These are phyloP conservation scores for Aethionema arabicum DNA, from an alignment of 345 rosid genomes.

Conservation along the genomic window DNA sequence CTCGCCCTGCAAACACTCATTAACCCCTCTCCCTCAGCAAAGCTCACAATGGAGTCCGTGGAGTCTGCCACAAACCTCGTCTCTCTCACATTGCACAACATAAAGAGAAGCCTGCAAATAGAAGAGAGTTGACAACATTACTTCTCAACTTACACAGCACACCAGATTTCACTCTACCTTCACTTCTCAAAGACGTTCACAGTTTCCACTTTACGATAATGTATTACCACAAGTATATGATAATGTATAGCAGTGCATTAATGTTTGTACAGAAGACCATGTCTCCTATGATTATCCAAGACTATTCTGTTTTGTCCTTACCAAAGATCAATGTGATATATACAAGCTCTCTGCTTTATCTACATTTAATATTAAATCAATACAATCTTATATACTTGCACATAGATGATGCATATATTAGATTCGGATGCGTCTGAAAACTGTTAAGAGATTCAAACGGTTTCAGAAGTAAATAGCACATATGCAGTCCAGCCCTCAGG, in stretches of 20 bases:
- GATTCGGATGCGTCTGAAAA: too few relatives aligned
- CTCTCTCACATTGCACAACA: constrained; percentile 73
- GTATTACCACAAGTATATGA: constrained; percentile 18
- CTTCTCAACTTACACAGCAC: not conserved
- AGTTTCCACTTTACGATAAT: not conserved
- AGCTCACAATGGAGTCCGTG: constrained; percentile 69
- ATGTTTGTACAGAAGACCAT: constrained; percentile 25
- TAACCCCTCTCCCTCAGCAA: constrained; percentile 67
- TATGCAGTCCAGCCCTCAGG: too few relatives aligned
- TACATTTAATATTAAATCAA: too few relatives aligned
- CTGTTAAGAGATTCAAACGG: too few relatives aligned
- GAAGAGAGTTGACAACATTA: constrained; percentile 59
- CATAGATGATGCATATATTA: too few relatives aligned
- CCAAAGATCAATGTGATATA: too few relatives aligned
- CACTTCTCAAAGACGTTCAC: not conserved
- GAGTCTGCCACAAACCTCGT: constrained; percentile 73
- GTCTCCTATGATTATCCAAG: constrained; percentile 14
- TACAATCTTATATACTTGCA: too few relatives aligned
- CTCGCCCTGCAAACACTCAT: constrained; percentile 74
- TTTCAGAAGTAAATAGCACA: too few relatives aligned
- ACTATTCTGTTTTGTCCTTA: not conserved
- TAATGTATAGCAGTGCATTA: constrained; percentile 32
- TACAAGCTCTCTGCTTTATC: too few relatives aligned
- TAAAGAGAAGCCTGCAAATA: constrained; percentile 77
- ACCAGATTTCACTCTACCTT: constrained; percentile 7